phyloP scores from a whole-genome alignment of 1,284 basidiomycete species.

The Austroboletus novae-zelandiae region DNA sequence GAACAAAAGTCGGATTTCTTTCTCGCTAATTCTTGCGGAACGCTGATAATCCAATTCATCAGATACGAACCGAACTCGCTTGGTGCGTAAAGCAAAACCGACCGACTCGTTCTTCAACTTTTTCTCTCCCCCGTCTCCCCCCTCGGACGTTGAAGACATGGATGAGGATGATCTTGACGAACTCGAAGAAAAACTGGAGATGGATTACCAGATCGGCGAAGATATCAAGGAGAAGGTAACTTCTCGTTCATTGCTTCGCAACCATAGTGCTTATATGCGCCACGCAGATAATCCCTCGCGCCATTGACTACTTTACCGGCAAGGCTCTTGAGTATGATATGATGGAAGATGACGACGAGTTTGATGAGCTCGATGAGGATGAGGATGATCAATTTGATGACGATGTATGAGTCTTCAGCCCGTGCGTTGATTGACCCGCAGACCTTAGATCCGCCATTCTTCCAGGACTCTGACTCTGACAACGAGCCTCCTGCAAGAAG shows the following conservation, averaged over 20 bases:
- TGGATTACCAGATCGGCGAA: slow-evolving; percentile 98
- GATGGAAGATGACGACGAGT: slow-evolving; percentile 69
- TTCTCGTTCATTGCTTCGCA: neutral
- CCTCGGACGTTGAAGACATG: slow-evolving; percentile 69
- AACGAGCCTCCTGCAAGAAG: slow-evolving; percentile 56
- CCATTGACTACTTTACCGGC: slow-evolving; percentile 95
- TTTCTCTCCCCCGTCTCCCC: slow-evolving; percentile 84
- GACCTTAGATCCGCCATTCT: slow-evolving; percentile 23
- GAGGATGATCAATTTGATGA: slow-evolving; percentile 59
- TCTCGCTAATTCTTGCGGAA: neutral
- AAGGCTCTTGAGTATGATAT: slow-evolving; percentile 91
- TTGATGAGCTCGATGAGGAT: slow-evolving; percentile 61
- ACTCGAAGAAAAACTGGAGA: slow-evolving; percentile 89
- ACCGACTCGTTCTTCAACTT: slow-evolving; percentile 98
- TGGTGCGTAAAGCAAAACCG: slow-evolving; percentile 85
- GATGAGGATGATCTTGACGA: slow-evolving; percentile 88
- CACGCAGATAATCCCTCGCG: slow-evolving; percentile 84
- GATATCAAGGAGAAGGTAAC: slow-evolving; percentile 93
- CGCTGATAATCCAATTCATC: slow-evolving; percentile 9
- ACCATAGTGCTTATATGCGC: slow-evolving; percentile 8
- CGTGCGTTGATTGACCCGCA: slow-evolving; percentile 16
- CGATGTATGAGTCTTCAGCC: slow-evolving; percentile 39
- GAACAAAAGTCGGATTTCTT: slow-evolving; percentile 80
- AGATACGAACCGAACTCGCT: slow-evolving; percentile 92
- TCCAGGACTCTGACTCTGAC: slow-evolving; percentile 47